Evolutionary conservation across 306 rosid genomes (phyloP).

Genomic region (Rubus idaeus): DNA sequence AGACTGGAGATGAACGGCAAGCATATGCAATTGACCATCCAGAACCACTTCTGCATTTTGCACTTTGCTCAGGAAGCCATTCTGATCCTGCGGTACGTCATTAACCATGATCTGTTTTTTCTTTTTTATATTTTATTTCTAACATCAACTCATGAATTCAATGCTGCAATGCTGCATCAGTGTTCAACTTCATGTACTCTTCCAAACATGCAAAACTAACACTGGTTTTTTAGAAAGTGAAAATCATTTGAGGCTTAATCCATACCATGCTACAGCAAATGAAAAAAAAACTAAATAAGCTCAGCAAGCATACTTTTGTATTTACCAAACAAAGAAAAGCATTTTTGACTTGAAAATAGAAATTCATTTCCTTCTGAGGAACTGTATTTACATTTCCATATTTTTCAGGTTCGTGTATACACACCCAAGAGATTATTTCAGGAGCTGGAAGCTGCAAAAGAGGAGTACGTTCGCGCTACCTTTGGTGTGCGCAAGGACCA

Average conservation of each 20-base stretch:
- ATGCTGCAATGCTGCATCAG: background rate
- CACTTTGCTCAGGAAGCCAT: slow-evolving; percentile 90
- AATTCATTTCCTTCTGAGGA: background rate
- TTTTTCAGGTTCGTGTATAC: slow-evolving; percentile 69
- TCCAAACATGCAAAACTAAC: background rate
- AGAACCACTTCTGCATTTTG: slow-evolving; percentile 87
- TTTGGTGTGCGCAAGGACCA: slow-evolving; percentile 85
- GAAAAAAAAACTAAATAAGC: background rate
- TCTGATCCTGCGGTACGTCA: slow-evolving; percentile 88
- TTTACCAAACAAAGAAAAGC: background rate
- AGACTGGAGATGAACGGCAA: slow-evolving; percentile 63
- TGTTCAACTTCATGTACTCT: background rate
- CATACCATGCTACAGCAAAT: background rate
- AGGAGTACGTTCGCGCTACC: slow-evolving; percentile 70
- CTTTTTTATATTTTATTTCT: background rate
- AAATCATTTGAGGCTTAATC: background rate
- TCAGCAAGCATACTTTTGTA: background rate
- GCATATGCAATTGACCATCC: slow-evolving; percentile 58
- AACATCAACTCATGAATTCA: background rate
- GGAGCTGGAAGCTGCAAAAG: slow-evolving; percentile 74
- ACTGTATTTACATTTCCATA: background rate
- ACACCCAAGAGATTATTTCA: slow-evolving; percentile 64
- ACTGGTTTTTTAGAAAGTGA: background rate
- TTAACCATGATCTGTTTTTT: slow-evolving; percentile 6
- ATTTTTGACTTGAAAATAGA: background rate